Base-by-base conservation (phyloP, 192 early-diverging fungal species). In the Backusella liffmaniae region DNA sequence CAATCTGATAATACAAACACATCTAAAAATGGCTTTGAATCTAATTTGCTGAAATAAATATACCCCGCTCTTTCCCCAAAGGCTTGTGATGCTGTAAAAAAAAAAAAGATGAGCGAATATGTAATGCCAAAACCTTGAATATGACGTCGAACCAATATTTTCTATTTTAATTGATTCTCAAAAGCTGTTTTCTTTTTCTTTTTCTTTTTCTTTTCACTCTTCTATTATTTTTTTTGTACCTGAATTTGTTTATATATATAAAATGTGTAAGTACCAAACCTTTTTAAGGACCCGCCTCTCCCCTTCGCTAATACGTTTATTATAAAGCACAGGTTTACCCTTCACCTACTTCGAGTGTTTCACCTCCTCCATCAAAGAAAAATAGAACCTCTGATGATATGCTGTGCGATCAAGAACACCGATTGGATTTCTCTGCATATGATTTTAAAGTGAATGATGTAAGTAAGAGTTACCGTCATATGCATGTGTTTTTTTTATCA, bases 371-470 rank as follows among this genome's bases (percentile, higher is more conserved):
- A 41, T 37, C 18, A 69, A 69, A 69, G 36, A 69, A 37, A 12
- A 39, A 35, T 21, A 69, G 23, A 41, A 69, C 67, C 23, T 69
- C 67, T 9, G 32, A 37, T 13, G 9, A 26, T 62, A 62, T 62
- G 10, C 9, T 7, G n/a, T n/a, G 37, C 67, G 23, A 41, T 21
- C 67, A 37, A 39, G 67, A 39, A n/a, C 23, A 41, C 41, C 18
- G 9, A 12, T 23, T 69, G 13, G 67, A 69, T 69, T 39, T 69
- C 42, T 44, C 70, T 32, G 70, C 39, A n/a, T 71, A 71, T 71
- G 70, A 71, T 46, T 71, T 71, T 44, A 49, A 71, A 34, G 44
- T 71, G 26, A 71, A 71, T 49, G 29, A 71, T 39, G 70, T 71
- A 71, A 44, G 39, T 29, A 16, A n/a, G 53, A 9, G 23, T 8